Percentiles rank a stretch among this genome's conserved stretches.
phyloP scores from a whole-genome alignment of 495 filamentous ascomycete genomes.

The Xanthoparmelia taractica region DNA sequence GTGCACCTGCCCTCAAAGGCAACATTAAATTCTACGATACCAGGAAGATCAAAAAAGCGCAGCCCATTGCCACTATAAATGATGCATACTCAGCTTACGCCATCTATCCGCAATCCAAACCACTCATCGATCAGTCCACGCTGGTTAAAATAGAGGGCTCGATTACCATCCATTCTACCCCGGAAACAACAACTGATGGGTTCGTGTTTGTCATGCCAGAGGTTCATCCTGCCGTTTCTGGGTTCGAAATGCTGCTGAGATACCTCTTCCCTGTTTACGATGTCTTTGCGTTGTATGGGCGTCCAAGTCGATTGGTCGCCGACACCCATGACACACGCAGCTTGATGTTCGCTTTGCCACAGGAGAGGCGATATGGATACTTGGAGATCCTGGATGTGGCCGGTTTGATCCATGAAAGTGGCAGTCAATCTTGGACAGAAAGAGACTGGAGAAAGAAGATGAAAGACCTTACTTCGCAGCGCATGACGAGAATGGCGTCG shows the following conservation, averaged over 20 bases:
- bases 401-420: conserved; percentile 65
- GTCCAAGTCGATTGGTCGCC: conserved; percentile 77
- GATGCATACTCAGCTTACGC: conserved; percentile 90
- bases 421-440: conserved; percentile 74
- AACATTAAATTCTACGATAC: conserved; percentile 92
- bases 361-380: conserved; percentile 80
- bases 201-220: conserved; percentile 99
- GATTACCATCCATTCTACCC: conserved; percentile 73
- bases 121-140: conserved; percentile 87
- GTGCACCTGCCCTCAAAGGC: conserved; percentile 63
- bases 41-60: conserved; percentile 86
- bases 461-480: conserved; percentile 80
- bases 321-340: conserved; percentile 79
- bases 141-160: conserved; percentile 89
- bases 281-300: conserved; percentile 84
- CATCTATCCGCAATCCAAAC: conserved; percentile 89
- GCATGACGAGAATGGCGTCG: conserved; percentile 47
- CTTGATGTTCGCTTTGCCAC: conserved; percentile 97
- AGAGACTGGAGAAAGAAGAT: conserved; percentile 82
- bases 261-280: conserved; percentile 94
- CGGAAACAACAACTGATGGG: conserved; percentile 69
- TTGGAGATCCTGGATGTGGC: conserved; percentile 81
- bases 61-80: conserved; percentile 82
- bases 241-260: conserved; percentile 94
- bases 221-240: conserved; percentile 77